Percentiles rank a stretch among this genome's conserved stretches.
phyloP scores from a whole-genome alignment of 1,284 basidiomycete genomes.

The Irpex sp. region DNA sequence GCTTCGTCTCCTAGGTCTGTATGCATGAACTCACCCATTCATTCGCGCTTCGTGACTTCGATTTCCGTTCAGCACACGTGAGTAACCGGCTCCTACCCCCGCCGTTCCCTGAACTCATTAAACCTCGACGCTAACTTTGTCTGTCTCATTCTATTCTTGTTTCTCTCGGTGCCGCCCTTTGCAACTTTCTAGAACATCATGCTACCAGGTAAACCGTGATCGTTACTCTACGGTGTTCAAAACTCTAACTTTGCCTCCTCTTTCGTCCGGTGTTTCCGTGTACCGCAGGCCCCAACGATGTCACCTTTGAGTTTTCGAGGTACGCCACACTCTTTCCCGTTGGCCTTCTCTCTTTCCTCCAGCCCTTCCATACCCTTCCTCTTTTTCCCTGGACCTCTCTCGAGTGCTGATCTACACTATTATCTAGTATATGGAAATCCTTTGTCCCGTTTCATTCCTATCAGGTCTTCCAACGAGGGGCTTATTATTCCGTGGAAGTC shows the following conservation, averaged over 20 bases:
- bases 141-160: not conserved
- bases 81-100: not conserved
- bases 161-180: not conserved
- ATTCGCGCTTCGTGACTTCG: conserved; percentile 13
- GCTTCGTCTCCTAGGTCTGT: conserved; percentile 7
- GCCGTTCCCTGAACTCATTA: conserved; percentile 36
- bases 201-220: conserved; percentile 45
- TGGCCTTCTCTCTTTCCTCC: not conserved
- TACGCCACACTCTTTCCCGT: conserved; percentile 32
- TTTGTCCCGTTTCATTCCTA: conserved; percentile 83
- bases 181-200: conserved; percentile 53
- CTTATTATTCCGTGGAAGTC: conserved; percentile 83
- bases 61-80: not conserved
- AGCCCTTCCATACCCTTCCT: not conserved
- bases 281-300: conserved; percentile 67
- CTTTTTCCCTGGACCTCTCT: not conserved
- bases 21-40: conserved; percentile 3
- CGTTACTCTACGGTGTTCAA: not conserved
- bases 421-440: conserved; percentile 70
- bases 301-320: conserved; percentile 76
- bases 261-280: conserved; percentile 1
- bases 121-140: conserved; percentile 42
- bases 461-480: conserved; percentile 82
- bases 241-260: not conserved
- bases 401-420: not conserved